Evolutionary conservation across 139 green algal genomes (phyloP).

Genomic region (Yamagishiella unicocca): DNA sequence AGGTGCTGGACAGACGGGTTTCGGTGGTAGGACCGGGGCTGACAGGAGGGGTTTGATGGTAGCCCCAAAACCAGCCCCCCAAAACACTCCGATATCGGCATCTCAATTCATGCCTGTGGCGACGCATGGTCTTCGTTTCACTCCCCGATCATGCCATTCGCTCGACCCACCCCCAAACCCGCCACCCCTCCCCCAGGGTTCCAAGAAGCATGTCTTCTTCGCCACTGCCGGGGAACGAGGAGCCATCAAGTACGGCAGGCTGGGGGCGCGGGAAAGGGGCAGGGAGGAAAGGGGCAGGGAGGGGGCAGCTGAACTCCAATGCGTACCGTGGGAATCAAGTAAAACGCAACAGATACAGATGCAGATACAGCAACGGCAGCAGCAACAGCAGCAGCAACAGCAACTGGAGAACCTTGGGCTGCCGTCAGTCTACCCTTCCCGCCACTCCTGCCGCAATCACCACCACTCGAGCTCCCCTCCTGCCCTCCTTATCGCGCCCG

Average conservation of each 20-base stretch:
- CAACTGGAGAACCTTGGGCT: too few species aligned
- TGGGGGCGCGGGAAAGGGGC: neutral
- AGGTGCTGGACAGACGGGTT: neutral
- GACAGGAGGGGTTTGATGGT: neutral
- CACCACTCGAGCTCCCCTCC: neutral
- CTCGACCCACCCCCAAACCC: neutral
- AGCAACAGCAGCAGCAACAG: too few species aligned
- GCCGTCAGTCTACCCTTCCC: too few species aligned
- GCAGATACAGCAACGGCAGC: too few species aligned
- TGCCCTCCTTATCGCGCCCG: neutral
- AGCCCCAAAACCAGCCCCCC: too few species aligned
- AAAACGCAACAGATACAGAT: too few species aligned
- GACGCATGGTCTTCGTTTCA: too few species aligned
- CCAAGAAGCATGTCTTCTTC: slow-evolving; percentile 71
- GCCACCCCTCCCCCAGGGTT: slow-evolving; percentile 12
- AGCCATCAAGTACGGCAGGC: slow-evolving; percentile 53
- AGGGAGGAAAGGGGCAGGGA: neutral
- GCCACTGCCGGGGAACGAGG: slow-evolving; percentile 89
- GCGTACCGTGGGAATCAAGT: too few species aligned
- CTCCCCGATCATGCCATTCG: neutral
- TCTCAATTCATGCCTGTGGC: too few species aligned
- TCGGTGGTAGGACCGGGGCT: neutral
- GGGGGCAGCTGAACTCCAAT: too few species aligned
- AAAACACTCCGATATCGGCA: too few species aligned
- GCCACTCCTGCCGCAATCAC: too few species aligned